phyloP scores from a whole-genome alignment of 1,284 basidiomycete species.

The Apiotrichum siamense region DNA sequence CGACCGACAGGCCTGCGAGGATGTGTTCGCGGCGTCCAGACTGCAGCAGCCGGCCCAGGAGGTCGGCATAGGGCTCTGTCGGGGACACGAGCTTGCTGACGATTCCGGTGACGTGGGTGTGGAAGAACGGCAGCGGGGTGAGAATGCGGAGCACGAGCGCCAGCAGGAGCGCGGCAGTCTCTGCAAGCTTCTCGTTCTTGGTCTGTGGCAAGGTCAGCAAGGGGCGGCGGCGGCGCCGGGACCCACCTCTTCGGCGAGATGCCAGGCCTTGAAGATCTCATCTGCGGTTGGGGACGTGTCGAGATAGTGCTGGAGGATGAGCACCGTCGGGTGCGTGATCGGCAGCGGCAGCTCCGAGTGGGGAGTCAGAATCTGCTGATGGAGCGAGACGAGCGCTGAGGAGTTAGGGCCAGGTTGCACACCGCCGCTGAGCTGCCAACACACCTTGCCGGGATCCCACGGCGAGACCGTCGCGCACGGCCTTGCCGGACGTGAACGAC shows the following conservation, averaged over 20 bases:
- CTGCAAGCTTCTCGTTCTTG: constrained; percentile 36
- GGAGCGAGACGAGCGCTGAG: constrained; percentile 42
- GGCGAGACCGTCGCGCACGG: constrained; percentile 38
- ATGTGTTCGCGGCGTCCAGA: constrained; percentile 42
- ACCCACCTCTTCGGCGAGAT: constrained; percentile 39
- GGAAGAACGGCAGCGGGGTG: constrained; percentile 46
- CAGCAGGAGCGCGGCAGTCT: constrained; percentile 36
- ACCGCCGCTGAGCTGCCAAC: too few relatives aligned
- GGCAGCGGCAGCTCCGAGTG: constrained; percentile 38
- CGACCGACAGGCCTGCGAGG: constrained; percentile 35
- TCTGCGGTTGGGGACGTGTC: constrained; percentile 42
- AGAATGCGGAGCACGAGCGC: constrained; percentile 41
- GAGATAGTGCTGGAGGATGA: constrained; percentile 46
- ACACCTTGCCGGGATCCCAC: constrained; percentile 39
- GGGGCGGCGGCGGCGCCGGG: background rate
- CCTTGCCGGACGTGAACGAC: constrained; percentile 36
- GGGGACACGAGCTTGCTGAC: constrained; percentile 37
- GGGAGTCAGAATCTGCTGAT: constrained; percentile 45
- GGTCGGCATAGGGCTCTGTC: constrained; percentile 36
- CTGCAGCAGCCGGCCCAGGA: constrained; percentile 39
- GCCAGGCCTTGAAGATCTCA: constrained; percentile 46
- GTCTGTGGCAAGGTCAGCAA: constrained; percentile 16
- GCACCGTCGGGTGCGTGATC: constrained; percentile 42
- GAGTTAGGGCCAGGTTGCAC: background rate
- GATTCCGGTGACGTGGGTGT: constrained; percentile 35